Percentiles rank a stretch among this genome's conserved stretches.
Conservation (phyloP, 345 rosid species). For the Populus tremula region DNA sequence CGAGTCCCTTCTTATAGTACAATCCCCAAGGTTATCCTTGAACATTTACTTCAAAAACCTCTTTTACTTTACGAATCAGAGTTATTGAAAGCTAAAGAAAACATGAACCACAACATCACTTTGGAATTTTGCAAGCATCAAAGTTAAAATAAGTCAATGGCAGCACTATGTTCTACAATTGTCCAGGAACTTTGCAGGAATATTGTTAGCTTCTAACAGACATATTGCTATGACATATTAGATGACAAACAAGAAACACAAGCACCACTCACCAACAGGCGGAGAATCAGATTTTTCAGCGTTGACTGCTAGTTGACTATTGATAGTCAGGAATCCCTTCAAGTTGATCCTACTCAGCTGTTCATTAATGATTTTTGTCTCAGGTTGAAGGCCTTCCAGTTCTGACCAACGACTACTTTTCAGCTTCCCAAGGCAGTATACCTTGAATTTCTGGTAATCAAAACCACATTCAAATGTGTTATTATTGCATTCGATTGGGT, state of each 20-base stretch:
- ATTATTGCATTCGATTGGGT: background rate
- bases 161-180: background rate
- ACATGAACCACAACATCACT: background rate
- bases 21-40: background rate
- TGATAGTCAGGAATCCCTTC: slow-evolving; percentile 87
- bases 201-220: background rate
- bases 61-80: background rate
- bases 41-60: background rate
- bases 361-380: slow-evolving; percentile 88
- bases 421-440: slow-evolving; percentile 71
- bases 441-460: slow-evolving; percentile 71
- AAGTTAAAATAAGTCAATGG: background rate
- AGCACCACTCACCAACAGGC: slow-evolving; percentile 56
- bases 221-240: background rate
- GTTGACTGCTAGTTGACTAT: slow-evolving; percentile 96
- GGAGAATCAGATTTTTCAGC: slow-evolving; percentile 80
- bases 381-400: slow-evolving; percentile 84
- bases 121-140: background rate
- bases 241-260: background rate
- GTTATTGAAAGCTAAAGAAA: background rate
- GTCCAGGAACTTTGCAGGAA: background rate
- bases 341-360: slow-evolving; percentile 75
- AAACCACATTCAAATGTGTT: slow-evolving; percentile 13
- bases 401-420: slow-evolving; percentile 97
- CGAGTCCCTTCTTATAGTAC: background rate